Evolutionary conservation across 1,139 yeast genomes (phyloP), one percentile per base, ranked within the genome.

Genomic region (Kodamaea plutei): DNA sequence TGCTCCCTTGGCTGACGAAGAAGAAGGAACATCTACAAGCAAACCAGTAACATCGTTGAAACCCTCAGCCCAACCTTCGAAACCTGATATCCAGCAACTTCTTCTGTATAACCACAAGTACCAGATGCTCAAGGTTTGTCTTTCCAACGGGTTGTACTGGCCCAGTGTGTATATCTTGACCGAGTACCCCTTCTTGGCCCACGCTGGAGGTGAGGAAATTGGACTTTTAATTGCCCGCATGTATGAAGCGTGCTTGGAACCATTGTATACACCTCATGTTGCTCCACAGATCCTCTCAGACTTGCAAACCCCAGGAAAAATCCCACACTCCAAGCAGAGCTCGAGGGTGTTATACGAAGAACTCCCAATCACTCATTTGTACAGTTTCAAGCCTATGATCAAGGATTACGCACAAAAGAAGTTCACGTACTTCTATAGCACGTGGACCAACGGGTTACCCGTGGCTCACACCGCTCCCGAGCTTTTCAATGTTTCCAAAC

Each of bases 1-100:
- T 3, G 93, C 94, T 5, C 95, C 96, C 1, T 61, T 89, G 28
- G 67, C 71, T 5, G 83, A 71, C 5, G 76, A 68, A 6, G 51
- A 38, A 8, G 16, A 23, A 7, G 25, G 22, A 8, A 21, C 26
- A 8, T 7, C 34, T 6, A 11, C 29, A n/a, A 18, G 22, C 11
- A 33, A 33, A 15, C 25, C 31, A 10, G 26, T 11, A 6, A 11
- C 23, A 4, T 8, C 14, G 8, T 4, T 11, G 4, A 11, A 30
- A 25, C 39, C 11, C 5, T 29, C 46, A 44, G 29, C 43, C 41
- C 11, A 44, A 43, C 25, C 37, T 61, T 11, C 41, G 38, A 23
- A 20, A 12, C 22, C 18, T n/a, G 34, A 31, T 12, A 23, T 31
- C n/a, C 17, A 23, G 6, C 15, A 9, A 19, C 6, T 42, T 29